These are phyloP conservation scores for Somion occarium DNA, from an alignment of 1,284 basidiomycete species.

Conservation along the genomic window DNA sequence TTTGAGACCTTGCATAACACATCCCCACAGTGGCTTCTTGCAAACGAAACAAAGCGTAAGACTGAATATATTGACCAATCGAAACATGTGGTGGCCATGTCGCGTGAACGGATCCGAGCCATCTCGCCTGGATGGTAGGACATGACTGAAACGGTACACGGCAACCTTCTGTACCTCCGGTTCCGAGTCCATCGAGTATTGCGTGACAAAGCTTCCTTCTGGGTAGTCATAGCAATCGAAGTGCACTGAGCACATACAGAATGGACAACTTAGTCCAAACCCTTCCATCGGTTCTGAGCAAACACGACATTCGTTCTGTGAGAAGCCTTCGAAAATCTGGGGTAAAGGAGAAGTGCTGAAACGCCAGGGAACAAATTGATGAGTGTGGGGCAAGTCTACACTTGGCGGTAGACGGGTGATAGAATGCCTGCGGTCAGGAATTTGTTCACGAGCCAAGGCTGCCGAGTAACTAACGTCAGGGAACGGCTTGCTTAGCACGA, in stretches of 20 bases:
- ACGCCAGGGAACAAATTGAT: constrained; percentile 68
- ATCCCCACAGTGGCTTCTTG: constrained; percentile 69
- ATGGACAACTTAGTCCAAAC: constrained; percentile 61
- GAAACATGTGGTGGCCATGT: constrained; percentile 44
- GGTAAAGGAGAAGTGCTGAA: constrained; percentile 35
- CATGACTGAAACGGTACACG: constrained; percentile 54
- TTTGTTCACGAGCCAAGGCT: constrained; percentile 12
- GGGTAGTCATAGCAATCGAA: constrained; percentile 72
- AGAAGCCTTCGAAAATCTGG: constrained; percentile 29
- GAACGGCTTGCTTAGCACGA: constrained; percentile 48
- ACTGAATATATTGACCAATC: constrained; percentile 64
- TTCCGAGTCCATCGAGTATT: constrained; percentile 46
- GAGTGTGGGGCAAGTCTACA: constrained; percentile 31
- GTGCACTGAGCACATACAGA: constrained; percentile 62
- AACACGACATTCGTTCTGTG: constrained; percentile 45
- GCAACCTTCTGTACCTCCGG: constrained; percentile 48
- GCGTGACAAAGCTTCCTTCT: constrained; percentile 50
- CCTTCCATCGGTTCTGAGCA: constrained; percentile 48
- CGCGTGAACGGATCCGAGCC: constrained; percentile 20
- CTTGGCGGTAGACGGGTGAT: neutral
- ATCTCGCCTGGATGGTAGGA: constrained; percentile 33
- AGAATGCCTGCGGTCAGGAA: neutral
- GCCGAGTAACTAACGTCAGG: constrained; percentile 32
- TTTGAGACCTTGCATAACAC: constrained; percentile 53
- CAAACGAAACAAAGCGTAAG: constrained; percentile 67